phyloP scores from a whole-genome alignment of 768 basidiomycete genomes.

The Leucocoprinus sp. region DNA sequence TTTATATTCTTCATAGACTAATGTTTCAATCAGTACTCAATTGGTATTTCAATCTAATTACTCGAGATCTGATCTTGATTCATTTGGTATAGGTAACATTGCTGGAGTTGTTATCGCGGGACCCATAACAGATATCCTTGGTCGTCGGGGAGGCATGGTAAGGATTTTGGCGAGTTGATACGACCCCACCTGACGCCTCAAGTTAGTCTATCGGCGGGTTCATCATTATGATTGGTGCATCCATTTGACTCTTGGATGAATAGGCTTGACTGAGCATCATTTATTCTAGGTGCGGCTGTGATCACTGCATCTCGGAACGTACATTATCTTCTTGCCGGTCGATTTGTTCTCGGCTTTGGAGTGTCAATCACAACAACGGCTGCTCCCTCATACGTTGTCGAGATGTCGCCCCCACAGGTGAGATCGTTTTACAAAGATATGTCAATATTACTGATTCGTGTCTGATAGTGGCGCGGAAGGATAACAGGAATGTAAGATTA shows the following conservation, averaged over 20 bases:
- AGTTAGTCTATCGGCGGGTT: constrained; percentile 29
- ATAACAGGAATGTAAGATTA: constrained; percentile 41
- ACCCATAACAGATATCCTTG: constrained; percentile 33
- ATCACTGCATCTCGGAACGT: constrained; percentile 36
- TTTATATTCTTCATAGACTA: background rate
- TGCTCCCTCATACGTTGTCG: constrained; percentile 42
- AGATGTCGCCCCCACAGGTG: constrained; percentile 51
- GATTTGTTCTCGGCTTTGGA: constrained; percentile 47
- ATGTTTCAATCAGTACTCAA: constrained; percentile 27
- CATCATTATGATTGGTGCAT: constrained; percentile 30
- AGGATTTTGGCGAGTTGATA: background rate
- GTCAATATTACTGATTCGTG: background rate
- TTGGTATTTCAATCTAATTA: constrained; percentile 21
- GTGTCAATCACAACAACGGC: constrained; percentile 39
- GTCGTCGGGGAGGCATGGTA: constrained; percentile 39
- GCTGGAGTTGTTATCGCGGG: constrained; percentile 33
- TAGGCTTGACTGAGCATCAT: background rate
- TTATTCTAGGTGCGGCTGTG: constrained; percentile 30
- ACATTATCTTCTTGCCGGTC: constrained; percentile 41
- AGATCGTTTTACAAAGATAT: background rate
- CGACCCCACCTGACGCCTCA: background rate
- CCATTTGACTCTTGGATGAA: background rate
- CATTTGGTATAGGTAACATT: constrained; percentile 15
- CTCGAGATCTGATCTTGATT: background rate
- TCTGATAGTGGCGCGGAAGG: constrained; percentile 37